Evolutionary conservation across 176 grass and related monocot species (phyloP).

Genomic region (Microstegium vimineum): DNA sequence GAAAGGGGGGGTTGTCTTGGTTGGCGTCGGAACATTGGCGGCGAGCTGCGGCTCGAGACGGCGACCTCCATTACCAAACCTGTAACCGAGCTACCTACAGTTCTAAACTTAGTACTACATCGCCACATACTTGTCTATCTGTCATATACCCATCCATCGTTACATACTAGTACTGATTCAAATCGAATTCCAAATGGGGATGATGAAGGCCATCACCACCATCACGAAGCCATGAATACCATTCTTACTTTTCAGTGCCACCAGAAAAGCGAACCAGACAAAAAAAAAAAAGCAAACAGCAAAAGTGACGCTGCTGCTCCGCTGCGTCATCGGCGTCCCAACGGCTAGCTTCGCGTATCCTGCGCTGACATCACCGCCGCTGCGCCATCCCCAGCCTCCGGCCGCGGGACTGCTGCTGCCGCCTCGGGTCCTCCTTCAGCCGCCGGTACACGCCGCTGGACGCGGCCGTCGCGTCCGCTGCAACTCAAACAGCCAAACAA

Average conservation of each 20-base stretch:
- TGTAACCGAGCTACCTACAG: too few relatives aligned
- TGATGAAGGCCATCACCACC: not conserved
- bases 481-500: not conserved
- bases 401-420: not conserved
- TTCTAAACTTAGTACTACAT: too few relatives aligned
- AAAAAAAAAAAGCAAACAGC: not conserved
- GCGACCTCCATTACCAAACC: too few relatives aligned
- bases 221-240: not conserved
- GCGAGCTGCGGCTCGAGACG: too few relatives aligned
- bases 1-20: too few relatives aligned
- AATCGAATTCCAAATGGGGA: not conserved
- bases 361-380: constrained; percentile 4
- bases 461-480: constrained; percentile 13
- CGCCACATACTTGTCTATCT: too few relatives aligned
- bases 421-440: constrained; percentile 46
- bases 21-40: too few relatives aligned
- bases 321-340: constrained; percentile 10
- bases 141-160: too few relatives aligned
- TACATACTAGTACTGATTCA: not conserved
- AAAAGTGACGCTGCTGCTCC: not conserved
- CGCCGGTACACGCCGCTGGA: constrained; percentile 39
- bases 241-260: not conserved
- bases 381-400: constrained; percentile 31
- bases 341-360: constrained; percentile 34
- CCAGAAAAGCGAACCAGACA: not conserved